phyloP scores from a whole-genome alignment of 2,329 filamentous ascomycete species.

The Cladosporium sp. region DNA sequence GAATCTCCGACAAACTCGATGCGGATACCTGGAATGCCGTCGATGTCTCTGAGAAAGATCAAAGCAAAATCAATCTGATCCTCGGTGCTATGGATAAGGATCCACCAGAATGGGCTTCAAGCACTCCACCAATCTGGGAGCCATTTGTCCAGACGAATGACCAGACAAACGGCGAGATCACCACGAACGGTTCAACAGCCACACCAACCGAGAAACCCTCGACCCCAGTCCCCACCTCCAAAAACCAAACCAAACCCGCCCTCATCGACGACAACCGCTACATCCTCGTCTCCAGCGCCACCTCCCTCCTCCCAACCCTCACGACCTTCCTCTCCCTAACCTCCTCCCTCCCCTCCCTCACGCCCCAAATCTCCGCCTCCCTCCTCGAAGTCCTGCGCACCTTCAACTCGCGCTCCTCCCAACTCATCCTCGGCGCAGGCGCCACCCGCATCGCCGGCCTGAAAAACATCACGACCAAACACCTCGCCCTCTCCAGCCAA shows the following conservation, averaged over 20 bases:
- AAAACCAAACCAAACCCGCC: conserved; percentile 44
- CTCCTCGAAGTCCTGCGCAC: conserved; percentile 83
- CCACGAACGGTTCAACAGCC: conserved; percentile 18
- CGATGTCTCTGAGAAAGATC: conserved; percentile 64
- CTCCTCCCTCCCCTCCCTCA: conserved; percentile 81
- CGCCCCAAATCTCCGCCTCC: conserved; percentile 70
- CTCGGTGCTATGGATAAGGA: conserved; percentile 68
- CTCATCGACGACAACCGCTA: conserved; percentile 80
- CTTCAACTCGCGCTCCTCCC: conserved; percentile 95
- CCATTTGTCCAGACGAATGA: conserved; percentile 24
- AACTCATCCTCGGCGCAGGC: conserved; percentile 90
- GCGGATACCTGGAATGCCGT: conserved; percentile 74
- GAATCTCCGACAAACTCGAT: conserved; percentile 71
- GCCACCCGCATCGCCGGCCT: conserved; percentile 83
- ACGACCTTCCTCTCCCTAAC: conserved; percentile 79
- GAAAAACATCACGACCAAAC: conserved; percentile 94
- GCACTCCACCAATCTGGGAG: conserved; percentile 48
- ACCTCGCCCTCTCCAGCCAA: conserved; percentile 86
- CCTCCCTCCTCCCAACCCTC: conserved; percentile 75
- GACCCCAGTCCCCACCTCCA: conserved; percentile 13
- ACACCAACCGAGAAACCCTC: background rate
- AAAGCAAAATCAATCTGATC: conserved; percentile 57
- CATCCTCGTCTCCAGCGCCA: conserved; percentile 77
- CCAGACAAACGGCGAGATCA: conserved; percentile 27
- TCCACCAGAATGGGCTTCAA: conserved; percentile 60